Base-by-base conservation (phyloP, 495 filamentous ascomycete species). In the Penicillium longicatenatum region DNA sequence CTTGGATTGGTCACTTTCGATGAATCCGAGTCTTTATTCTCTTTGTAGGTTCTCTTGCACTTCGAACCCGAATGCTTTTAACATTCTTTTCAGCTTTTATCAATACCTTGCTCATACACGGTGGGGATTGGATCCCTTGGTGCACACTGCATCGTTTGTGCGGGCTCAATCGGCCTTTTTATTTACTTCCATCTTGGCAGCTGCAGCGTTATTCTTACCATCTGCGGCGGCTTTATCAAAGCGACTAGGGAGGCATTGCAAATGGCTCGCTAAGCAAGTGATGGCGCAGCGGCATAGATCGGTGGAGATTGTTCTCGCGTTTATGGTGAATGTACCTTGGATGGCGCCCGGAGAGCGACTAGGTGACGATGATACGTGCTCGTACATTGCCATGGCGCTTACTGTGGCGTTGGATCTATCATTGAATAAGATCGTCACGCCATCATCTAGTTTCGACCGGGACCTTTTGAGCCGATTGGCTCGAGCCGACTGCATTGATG, bases 281-380 rank as follows among this genome's bases (percentile, higher is more conserved):
- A 82, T 86, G 37, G 67, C 74, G 0, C 75, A 83, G 41, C 79
- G 86, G 3, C 76, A 83, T 60, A 80, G 83, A 35, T 90, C 88
- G 7, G 84, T 87, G 8, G 88, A 90, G 65, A 89, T 90, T 54
- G 82, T 90, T 6, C 66, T 90, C 14, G 88, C 84, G 2, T 90
- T 89, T 58, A 88, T 89, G 85, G 81, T 87, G n/a, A 89, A 89
- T 60, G 80, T 90, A 22, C 87, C 88, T 11, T 90, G 88, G 88
- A 89, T 90, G 81, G 78, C 83, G 12, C 85, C 87, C 0, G 86
- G 87, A 6, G 79, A 82, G 47, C 81, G 84, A 61, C 79, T 85
- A 61, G 82, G 84, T 14, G 87, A 89, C 61, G 88, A 90, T 65
- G 86, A 89, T 59, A 89, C 87, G 0, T 89, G 86, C 49, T 83